Evolutionary conservation across 2,329 filamentous ascomycete species (phyloP).

Genomic region (Zelopaecilomyces penicillatus): DNA sequence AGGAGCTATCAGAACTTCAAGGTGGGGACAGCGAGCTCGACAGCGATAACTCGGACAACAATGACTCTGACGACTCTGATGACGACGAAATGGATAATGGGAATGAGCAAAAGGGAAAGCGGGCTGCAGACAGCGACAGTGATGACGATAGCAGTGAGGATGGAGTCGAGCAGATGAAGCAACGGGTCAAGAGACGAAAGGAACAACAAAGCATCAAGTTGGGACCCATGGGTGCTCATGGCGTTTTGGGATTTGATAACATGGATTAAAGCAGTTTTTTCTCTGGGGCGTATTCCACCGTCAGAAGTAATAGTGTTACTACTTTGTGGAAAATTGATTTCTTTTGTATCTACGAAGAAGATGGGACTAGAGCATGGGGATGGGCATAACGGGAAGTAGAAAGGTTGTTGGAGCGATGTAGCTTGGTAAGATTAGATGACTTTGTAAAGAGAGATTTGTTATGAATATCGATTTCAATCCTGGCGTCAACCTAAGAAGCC

Average conservation of each 20-base stretch:
- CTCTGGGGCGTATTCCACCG: not conserved
- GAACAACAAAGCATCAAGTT: conserved; percentile 33
- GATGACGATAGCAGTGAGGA: conserved; percentile 23
- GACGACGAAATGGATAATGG: conserved; percentile 38
- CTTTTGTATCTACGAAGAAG: not conserved
- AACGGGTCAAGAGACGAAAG: conserved; percentile 36
- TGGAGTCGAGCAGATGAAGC: conserved; percentile 33
- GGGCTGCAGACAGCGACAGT: conserved; percentile 39
- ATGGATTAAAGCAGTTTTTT: conserved; percentile 26
- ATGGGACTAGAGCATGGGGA: too few species aligned
- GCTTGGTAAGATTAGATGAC: too few species aligned
- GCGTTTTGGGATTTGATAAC: conserved; percentile 41
- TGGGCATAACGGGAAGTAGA: too few species aligned
- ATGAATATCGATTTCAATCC: too few species aligned
- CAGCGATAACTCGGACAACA: conserved; percentile 38
- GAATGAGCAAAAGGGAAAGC: conserved; percentile 36
- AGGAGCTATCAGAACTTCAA: conserved; percentile 58
- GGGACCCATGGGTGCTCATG: conserved; percentile 42
- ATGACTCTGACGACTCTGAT: conserved; percentile 30
- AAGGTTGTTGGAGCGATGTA: too few species aligned
- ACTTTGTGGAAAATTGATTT: too few species aligned
- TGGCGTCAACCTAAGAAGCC: too few species aligned
- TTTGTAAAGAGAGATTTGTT: too few species aligned
- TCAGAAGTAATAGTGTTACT: too few species aligned
- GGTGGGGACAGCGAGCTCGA: conserved; percentile 37